Evolutionary conservation across 768 basidiomycete species (phyloP).

Genomic region (Boletus pseudo-olivaceus): DNA sequence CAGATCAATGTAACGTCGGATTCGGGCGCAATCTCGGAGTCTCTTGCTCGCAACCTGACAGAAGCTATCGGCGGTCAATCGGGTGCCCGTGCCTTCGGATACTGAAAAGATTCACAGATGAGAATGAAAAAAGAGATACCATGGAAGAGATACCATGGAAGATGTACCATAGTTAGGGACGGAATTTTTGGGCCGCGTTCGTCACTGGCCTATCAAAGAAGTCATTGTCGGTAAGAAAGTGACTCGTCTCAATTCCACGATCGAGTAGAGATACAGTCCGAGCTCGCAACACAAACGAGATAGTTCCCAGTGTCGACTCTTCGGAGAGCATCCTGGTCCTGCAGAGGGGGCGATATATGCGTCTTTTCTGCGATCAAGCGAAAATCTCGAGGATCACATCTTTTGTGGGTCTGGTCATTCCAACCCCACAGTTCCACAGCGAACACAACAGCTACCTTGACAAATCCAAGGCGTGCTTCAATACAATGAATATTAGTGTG

Average conservation of each 20-base stretch:
- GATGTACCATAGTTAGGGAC: background rate
- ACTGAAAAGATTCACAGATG: conserved; percentile 1
- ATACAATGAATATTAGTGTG: background rate
- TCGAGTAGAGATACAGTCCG: background rate
- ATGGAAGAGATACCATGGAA: background rate
- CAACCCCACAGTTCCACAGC: conserved; percentile 46
- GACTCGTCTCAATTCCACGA: background rate
- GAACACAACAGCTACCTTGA: conserved; percentile 57
- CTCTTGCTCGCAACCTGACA: conserved; percentile 19
- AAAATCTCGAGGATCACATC: background rate
- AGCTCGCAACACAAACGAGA: background rate
- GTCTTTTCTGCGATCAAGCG: background rate
- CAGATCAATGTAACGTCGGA: conserved; percentile 52
- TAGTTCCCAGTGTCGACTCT: background rate
- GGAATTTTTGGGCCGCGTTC: background rate
- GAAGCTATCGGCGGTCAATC: conserved; percentile 20
- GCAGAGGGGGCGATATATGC: too few relatives aligned
- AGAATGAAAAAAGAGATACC: background rate
- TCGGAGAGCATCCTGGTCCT: too few relatives aligned
- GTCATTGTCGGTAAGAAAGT: background rate
- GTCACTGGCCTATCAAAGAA: background rate
- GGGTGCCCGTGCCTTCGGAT: conserved; percentile 4
- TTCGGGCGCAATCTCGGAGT: conserved; percentile 41
- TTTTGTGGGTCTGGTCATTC: conserved; percentile 3
- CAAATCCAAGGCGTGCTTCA: conserved; percentile 54